A percentile compares a stretch with the other conserved stretches of the same genome.
These are phyloP conservation scores for Coniochaeta sp. DNA, from an alignment of 2,329 filamentous ascomycete genomes.

Conservation along the genomic window DNA sequence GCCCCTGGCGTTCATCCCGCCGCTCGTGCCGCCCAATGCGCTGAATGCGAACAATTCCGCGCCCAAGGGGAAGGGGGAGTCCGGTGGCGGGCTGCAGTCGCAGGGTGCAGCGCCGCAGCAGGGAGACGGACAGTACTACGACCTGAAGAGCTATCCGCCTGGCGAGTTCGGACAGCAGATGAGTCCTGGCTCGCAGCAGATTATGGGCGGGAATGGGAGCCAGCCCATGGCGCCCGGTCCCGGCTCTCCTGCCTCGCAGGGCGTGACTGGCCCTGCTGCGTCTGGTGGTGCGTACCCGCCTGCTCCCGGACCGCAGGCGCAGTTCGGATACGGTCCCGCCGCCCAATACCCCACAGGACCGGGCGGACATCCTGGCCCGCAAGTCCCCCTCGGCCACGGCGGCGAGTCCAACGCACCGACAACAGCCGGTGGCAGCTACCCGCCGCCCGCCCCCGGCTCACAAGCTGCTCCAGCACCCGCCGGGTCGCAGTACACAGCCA, in stretches of 20 bases:
- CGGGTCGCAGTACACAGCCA: background rate
- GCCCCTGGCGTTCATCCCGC: background rate
- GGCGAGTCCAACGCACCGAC: background rate
- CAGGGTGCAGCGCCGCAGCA: background rate
- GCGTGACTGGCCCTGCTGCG: background rate
- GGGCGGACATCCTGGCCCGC: background rate
- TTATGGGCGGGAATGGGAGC: background rate
- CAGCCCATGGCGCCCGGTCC: background rate
- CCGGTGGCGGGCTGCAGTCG: background rate
- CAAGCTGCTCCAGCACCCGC: background rate
- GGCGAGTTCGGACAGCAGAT: background rate
- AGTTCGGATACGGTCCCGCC: background rate
- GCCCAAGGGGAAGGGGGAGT: background rate
- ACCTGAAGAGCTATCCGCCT: background rate
- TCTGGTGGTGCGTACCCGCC: background rate
- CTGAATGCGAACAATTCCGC: background rate
- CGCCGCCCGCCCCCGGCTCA: background rate
- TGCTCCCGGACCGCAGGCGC: background rate
- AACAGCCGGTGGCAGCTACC: background rate
- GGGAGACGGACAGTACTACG: background rate
- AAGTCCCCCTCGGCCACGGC: background rate
- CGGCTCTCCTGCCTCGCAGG: background rate
- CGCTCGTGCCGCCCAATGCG: background rate
- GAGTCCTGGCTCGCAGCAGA: background rate
- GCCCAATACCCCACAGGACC: background rate